Evolutionary conservation across 352 stramenopile genomes (phyloP).

Genomic region (Phytophthora meadii): DNA sequence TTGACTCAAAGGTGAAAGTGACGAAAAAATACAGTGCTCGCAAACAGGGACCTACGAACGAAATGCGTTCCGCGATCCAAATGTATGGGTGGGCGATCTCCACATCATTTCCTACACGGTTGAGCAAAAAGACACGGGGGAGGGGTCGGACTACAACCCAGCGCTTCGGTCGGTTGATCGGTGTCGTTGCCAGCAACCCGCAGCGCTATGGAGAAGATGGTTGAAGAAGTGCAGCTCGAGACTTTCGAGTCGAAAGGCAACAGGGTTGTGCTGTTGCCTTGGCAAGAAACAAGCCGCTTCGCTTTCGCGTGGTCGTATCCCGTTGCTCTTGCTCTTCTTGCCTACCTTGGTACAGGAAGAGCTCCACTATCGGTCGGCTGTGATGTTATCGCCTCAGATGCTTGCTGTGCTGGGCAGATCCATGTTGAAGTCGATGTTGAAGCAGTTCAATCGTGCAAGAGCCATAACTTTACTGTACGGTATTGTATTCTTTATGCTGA

Average conservation of each 20-base stretch:
- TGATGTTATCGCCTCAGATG: slow-evolving; percentile 1
- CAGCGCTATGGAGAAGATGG: slow-evolving; percentile 3
- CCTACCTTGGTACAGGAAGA: no score
- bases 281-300: slow-evolving; percentile 16
- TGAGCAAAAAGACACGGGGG: not conserved
- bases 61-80: slow-evolving; percentile 16
- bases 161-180: no score
- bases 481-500: slow-evolving; percentile 20
- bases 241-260: slow-evolving; percentile 2
- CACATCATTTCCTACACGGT: slow-evolving; percentile 18
- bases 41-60: not conserved
- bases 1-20: not conserved
- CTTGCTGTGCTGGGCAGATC: not conserved
- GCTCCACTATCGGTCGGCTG: not conserved
- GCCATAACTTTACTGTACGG: no score
- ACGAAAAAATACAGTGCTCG: slow-evolving; percentile 6
- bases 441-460: not conserved
- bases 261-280: slow-evolving; percentile 7
- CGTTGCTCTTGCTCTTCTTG: not conserved
- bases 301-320: slow-evolving; percentile 18
- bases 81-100: slow-evolving; percentile 7
- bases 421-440: slow-evolving; percentile 17
- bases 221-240: slow-evolving; percentile 14
- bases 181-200: not conserved
- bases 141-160: slow-evolving; percentile 6